Evolutionary conservation across 2,329 filamentous ascomycete species (phyloP), one percentile per base, ranked within the genome.

Genomic region (Microcyclosporella mali): DNA sequence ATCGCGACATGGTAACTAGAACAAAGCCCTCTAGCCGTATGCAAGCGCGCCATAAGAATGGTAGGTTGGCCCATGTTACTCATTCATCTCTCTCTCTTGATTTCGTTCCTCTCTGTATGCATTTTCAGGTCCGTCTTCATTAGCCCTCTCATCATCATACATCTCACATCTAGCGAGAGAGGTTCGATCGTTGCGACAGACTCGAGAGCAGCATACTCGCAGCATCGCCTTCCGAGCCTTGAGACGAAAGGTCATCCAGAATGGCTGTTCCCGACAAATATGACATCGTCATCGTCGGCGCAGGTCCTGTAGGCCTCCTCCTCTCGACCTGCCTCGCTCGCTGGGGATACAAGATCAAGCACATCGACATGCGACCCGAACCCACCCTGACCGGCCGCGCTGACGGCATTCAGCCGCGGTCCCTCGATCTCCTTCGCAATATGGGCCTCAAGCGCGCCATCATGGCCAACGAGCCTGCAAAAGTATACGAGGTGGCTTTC

Each of bases 301-400:
- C 89, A 43, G 89, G 89, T 12, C 89, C 89, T 3, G 88, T 89
- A 31, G 89, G 89, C 42, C 77, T 95, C 45, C 82, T 94, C 68
- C 76, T 95, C 17, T 92, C 88, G 7, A 88, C 88, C 21, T 90
- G 85, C 62, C 77, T 95, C 49, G 85, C 87, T 47, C 77, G 88
- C 70, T 95, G 88, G 87, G 89, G 89, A 15, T 95, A 95, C 73
- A 88, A 81, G 65, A 87, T 95, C 66, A 94, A 90, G 72, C 88
- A 95, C 68, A 88, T 95, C 60, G 89, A 95, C 69, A 94, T 94
- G 67, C 78, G 88, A 46, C 74, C 87, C 2, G 85, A 90, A 58
- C 88, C 88, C 12, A 95, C 88, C 10, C 71, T 79, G 2, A 94
- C 88, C 15, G 88, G 88, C 40, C 85, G 88, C 51, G 89, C 88